Base-by-base conservation (phyloP, 163 green algal genomes). In the Prototheca wickerhamii region DNA sequence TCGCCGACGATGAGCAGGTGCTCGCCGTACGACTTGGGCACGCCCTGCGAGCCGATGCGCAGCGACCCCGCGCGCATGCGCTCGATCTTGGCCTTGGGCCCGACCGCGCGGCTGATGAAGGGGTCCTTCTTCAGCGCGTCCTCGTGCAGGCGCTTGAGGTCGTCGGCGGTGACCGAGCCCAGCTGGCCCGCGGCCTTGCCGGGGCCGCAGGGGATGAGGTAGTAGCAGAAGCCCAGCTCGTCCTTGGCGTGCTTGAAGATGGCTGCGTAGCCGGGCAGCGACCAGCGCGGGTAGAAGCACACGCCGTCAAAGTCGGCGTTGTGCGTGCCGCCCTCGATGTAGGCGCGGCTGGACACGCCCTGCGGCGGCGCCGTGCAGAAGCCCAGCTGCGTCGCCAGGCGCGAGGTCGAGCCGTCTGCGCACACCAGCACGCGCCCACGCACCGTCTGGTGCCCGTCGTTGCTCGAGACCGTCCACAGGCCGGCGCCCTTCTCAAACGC, bases 221-320 rank as follows among this genome's bases (percentile, higher is more conserved):
- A 96, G 76, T 95, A 96, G 85, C 88, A 96, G 79, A 85, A 93
- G 81, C 92, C 92, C 21, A 96, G 79, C 73, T 95, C 89, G 53
- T 94, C 88, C 60, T 94, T 91, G 59, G 89, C 79, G 72, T 96
- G 87, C 67, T 76, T 86, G 79, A 87, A 87, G 65, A 87, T 87
- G 56, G 81, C 81, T 23, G 71, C 81, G 72, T 93, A 93, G 81
- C 87, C 5, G 8, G 88, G 88, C 67, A 95, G 75, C 20, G 84
- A 92, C 83, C 81, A 81, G 21, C 70, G 68, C 73, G 86, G 84
- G 74, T 96, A 96, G 73, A 96, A 96, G 76, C 87, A 93, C 30
- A 94, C 85, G 62, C 89, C 89, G 52, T 96, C 89, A 73, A 94
- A 95, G 70, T 93, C 78, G 63, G 85, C 84, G 73, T 96, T 96